A percentile compares a stretch with the other conserved stretches of the same genome.
Evolutionary conservation across 1,284 basidiomycete genomes (phyloP).

Genomic region (Omphalotus olearius): DNA sequence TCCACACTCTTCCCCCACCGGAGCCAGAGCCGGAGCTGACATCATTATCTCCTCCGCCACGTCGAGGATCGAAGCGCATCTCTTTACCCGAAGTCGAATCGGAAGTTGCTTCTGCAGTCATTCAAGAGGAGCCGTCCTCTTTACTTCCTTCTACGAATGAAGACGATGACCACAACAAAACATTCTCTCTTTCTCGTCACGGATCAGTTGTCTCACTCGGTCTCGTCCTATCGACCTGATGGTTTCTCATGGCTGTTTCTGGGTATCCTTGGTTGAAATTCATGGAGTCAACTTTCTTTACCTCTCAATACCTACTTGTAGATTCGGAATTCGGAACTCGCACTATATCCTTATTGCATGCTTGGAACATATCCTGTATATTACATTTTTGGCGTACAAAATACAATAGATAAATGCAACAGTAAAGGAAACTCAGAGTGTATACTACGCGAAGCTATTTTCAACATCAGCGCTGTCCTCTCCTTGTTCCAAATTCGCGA

Average conservation of each 20-base stretch:
- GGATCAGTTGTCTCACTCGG: constrained; percentile 43
- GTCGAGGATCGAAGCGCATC: constrained; percentile 39
- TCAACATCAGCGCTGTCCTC: constrained; percentile 91
- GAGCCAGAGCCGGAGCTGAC: constrained; percentile 40
- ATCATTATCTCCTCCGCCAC: constrained; percentile 58
- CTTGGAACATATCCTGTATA: too few relatives aligned
- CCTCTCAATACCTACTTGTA: too few relatives aligned
- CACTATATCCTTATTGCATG: too few relatives aligned
- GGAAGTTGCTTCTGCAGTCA: neutral
- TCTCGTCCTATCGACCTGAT: constrained; percentile 31
- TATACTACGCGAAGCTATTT: constrained; percentile 69
- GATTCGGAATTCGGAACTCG: too few relatives aligned
- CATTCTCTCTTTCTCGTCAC: constrained; percentile 38
- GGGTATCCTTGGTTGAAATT: too few relatives aligned
- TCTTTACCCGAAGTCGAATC: constrained; percentile 9
- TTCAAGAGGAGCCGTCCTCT: neutral
- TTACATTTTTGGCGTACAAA: too few relatives aligned
- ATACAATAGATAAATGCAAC: neutral
- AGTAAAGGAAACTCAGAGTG: neutral
- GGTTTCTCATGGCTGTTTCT: neutral
- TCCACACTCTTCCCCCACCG: constrained; percentile 29
- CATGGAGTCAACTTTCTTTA: too few relatives aligned
- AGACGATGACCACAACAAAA: constrained; percentile 16
- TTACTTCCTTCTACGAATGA: neutral
- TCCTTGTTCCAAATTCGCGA: constrained; percentile 79